Evolutionary conservation across 768 basidiomycete genomes (phyloP), one percentile per base, ranked within the genome.

Genomic region (Naganishia vishniacii): DNA sequence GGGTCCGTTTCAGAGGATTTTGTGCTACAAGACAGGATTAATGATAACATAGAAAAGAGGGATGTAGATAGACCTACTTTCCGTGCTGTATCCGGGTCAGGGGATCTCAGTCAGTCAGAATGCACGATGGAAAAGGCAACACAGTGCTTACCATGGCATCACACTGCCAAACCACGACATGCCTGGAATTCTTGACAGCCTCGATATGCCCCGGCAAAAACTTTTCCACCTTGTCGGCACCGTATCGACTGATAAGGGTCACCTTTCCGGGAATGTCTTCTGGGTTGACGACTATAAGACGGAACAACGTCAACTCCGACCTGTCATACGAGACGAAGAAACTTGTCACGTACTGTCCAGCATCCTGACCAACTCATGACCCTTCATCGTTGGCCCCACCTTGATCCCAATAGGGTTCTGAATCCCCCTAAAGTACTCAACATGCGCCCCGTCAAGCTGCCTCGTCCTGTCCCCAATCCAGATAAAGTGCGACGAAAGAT

Each of bases 401-500:
- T 99, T 99, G 80, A 97, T 84, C 1, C 95, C 95, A 65, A 77
- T 75, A 1, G 76, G 76, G 56, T 77, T 77, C 11, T 70, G 70
- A 44, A 77, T 73, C 8, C 76, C 76, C 37, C 76, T 47, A 63
- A 77, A 77, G 61, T 73, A 79, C 79, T 98, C 94, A 32, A 97
- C 86, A 74, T 99, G 95, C 3, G 92, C 95, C 7, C 92, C 91
- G 48, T 85, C 83, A 0, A 98, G 80, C 77, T 94, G 90, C 42
- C 94, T 81, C 4, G 94, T 99, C 58, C 94, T 84, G 78, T 99
- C 95, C 0, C 94, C 94, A 60, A 99, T 89, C 94, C 94, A 99
- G 53, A 97, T 77, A 78, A 95, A 94, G 75, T 93, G 92, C 8
- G 91, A 89, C 2, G 90, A 89, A 16, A 89, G 88, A 74, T 97